Conservation (phyloP, 176 grass and related monocot species). For the Rhipidocladum racemiflorum region DNA sequence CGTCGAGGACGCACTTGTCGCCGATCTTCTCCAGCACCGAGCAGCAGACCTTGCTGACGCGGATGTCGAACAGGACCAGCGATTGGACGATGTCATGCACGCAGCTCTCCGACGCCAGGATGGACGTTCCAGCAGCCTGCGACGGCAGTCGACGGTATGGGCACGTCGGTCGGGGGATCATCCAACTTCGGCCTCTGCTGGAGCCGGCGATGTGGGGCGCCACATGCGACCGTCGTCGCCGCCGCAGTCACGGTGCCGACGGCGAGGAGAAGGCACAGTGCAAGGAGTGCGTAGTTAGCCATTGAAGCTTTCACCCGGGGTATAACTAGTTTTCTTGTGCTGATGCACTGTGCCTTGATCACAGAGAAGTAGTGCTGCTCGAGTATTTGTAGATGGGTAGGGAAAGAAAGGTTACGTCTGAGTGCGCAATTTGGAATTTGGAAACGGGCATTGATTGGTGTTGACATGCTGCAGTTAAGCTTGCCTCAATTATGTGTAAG, state of each 20-base stretch:
- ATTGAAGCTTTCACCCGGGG: neutral
- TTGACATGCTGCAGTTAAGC: neutral
- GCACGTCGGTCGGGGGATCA: neutral
- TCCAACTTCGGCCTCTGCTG: neutral
- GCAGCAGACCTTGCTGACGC: conserved; percentile 12
- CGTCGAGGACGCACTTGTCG: neutral
- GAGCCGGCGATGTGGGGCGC: neutral
- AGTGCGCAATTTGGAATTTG: neutral
- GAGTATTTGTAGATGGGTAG: neutral
- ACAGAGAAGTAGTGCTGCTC: neutral
- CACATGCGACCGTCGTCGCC: neutral
- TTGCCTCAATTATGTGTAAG: neutral
- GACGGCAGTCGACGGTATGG: neutral
- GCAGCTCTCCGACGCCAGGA: conserved; percentile 10
- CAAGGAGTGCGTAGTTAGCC: neutral
- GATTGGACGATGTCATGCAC: neutral
- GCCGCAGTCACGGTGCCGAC: neutral
- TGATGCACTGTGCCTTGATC: neutral
- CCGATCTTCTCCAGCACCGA: conserved; percentile 20
- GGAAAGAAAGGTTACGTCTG: neutral
- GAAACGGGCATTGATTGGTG: neutral
- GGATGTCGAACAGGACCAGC: neutral
- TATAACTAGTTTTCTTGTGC: neutral
- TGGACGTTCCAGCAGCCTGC: conserved; percentile 23
- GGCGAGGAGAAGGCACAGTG: conserved; percentile 21